phyloP scores from a whole-genome alignment of 2,329 filamentous ascomycete genomes.

The Aspergillus sp. region DNA sequence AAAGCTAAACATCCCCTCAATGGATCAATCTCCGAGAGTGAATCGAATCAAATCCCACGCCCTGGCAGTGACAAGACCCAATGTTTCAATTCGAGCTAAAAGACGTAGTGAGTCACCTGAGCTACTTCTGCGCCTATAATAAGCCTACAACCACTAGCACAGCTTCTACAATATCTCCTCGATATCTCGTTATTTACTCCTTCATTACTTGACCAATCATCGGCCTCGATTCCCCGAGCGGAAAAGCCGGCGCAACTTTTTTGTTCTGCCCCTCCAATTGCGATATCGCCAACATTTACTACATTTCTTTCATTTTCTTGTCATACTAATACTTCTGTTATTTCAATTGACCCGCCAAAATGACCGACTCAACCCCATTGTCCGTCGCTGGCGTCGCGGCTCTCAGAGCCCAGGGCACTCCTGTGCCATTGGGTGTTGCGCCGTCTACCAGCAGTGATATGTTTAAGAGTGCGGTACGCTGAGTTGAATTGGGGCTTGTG shows the following conservation, averaged over 20 bases:
- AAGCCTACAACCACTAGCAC: neutral
- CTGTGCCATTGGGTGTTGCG: slow-evolving; percentile 67
- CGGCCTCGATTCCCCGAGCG: slow-evolving; percentile 13
- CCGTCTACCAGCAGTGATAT: slow-evolving; percentile 70
- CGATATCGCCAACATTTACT: neutral
- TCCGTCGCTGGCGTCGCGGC: slow-evolving; percentile 61
- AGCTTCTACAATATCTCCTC: too few species aligned
- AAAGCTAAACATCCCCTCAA: too few species aligned
- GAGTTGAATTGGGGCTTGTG: too few species aligned
- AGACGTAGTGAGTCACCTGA: neutral
- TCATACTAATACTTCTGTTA: neutral
- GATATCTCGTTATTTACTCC: neutral
- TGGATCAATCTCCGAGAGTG: too few species aligned
- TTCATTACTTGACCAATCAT: neutral
- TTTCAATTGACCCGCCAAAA: neutral
- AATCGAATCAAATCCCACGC: slow-evolving; percentile 8
- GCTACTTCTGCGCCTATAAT: too few species aligned
- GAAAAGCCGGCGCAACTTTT: slow-evolving; percentile 28
- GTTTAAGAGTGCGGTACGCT: slow-evolving; percentile 67
- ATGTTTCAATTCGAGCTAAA: neutral
- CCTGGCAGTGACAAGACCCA: slow-evolving; percentile 16
- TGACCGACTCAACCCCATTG: slow-evolving; percentile 34
- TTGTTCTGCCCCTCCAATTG: slow-evolving; percentile 18
- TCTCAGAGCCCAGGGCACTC: slow-evolving; percentile 60
- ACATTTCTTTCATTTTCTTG: neutral